phyloP scores from a whole-genome alignment of 805 yeast species.

The Sugiyamaella lignohabitans region DNA sequence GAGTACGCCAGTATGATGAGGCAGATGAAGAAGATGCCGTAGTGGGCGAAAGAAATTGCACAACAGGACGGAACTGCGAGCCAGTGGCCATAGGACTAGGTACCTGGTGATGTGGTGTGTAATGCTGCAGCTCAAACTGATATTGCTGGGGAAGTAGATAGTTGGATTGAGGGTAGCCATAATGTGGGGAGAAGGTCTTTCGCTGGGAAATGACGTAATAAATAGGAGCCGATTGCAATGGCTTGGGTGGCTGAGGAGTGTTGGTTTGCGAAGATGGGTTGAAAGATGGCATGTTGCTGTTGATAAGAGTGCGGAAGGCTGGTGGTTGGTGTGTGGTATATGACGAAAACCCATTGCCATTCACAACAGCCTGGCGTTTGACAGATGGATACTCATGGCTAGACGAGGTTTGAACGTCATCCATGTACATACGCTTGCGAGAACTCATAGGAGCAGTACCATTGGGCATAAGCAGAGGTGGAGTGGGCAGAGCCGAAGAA shows the following conservation, averaged over 20 bases:
- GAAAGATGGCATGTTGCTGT: slow-evolving; percentile 4
- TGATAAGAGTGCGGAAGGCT: not conserved
- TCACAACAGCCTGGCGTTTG: not conserved
- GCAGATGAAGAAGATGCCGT: not conserved
- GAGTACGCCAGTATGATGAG: too few species aligned
- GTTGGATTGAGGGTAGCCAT: slow-evolving; percentile 11
- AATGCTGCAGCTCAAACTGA: slow-evolving; percentile 17
- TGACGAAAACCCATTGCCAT: too few species aligned
- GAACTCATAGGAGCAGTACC: not conserved
- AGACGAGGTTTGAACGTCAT: not conserved
- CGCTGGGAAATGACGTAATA: slow-evolving; percentile 14
- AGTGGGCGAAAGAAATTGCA: not conserved
- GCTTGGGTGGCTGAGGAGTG: slow-evolving; percentile 1
- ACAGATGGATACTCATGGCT: not conserved
- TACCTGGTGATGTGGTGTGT: slow-evolving; percentile 6
- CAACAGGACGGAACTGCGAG: not conserved
- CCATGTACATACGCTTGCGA: not conserved
- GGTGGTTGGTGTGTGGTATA: too few species aligned
- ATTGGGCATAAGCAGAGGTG: not conserved
- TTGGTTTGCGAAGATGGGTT: slow-evolving; percentile 1
- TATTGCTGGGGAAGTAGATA: slow-evolving; percentile 13
- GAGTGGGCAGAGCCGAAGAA: not conserved
- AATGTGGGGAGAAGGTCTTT: slow-evolving; percentile 15
- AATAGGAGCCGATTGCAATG: slow-evolving; percentile 9
- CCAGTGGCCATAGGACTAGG: not conserved